These are phyloP conservation scores for Williopsis jadinii DNA, from an alignment of 1,139 yeast genomes.

Conservation along the genomic window DNA sequence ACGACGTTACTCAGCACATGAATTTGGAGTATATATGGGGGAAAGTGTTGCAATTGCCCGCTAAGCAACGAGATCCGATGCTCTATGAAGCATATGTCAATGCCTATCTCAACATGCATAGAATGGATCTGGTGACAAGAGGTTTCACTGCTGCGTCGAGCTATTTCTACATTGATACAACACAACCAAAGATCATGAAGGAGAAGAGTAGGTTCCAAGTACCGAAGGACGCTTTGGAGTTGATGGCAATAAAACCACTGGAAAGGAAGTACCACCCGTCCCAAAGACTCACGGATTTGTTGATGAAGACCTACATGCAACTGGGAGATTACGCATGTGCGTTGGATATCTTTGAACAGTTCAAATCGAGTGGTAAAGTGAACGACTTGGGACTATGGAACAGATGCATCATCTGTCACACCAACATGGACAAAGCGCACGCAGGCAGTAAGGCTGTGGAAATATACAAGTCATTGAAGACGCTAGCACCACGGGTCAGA, in stretches of 20 bases:
- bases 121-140: slow-evolving; percentile 11
- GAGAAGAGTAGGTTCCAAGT: background rate
- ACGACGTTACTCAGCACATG: slow-evolving; percentile 3
- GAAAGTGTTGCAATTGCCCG: slow-evolving; percentile 7
- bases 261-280: slow-evolving; percentile 14
- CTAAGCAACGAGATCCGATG: slow-evolving; percentile 12
- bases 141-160: slow-evolving; percentile 14
- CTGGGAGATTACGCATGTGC: slow-evolving; percentile 11
- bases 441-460: slow-evolving; percentile 13
- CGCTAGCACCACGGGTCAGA: slow-evolving; percentile 3
- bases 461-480: slow-evolving; percentile 11
- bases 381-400: slow-evolving; percentile 1
- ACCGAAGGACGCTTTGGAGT: background rate
- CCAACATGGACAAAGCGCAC: slow-evolving; percentile 3
- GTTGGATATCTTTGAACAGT: slow-evolving; percentile 7
- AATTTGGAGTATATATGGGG: slow-evolving; percentile 10
- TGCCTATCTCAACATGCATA: slow-evolving; percentile 11
- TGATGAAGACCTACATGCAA: slow-evolving; percentile 13
- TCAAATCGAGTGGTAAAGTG: slow-evolving; percentile 2
- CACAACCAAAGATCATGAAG: slow-evolving; percentile 1
- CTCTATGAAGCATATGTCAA: slow-evolving; percentile 14
- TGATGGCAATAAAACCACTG: slow-evolving; percentile 3
- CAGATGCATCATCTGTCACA: slow-evolving; percentile 7
- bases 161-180: slow-evolving; percentile 10
- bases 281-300: slow-evolving; percentile 12